Evolutionary conservation across 176 grass and related monocot species (phyloP).

Genomic region (Musa troglodytarum): DNA sequence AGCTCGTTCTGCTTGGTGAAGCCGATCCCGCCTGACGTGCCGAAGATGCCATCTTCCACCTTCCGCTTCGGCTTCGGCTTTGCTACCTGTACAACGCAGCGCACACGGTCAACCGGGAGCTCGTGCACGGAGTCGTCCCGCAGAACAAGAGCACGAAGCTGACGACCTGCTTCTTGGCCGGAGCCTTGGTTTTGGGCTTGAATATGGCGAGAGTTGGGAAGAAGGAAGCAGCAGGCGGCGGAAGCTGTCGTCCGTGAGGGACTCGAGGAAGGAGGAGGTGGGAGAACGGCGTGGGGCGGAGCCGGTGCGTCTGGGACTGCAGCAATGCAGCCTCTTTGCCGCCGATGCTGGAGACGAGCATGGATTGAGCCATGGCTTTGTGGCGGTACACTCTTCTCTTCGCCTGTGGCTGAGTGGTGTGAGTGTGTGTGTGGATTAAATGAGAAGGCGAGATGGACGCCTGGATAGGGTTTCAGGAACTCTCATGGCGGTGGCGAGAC

Average conservation of each 20-base stretch:
- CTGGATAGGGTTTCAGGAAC: too few species aligned
- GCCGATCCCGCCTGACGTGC: constrained; percentile 92
- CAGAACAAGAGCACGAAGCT: constrained; percentile 14
- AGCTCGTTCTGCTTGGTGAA: constrained; percentile 99
- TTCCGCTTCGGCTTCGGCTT: constrained; percentile 29
- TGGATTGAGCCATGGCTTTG: constrained; percentile 65
- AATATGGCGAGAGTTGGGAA: constrained; percentile 42
- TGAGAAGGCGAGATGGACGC: background rate
- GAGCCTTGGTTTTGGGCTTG: constrained; percentile 70
- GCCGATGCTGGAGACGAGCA: constrained; percentile 66
- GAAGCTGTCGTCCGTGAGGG: background rate
- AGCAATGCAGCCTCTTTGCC: constrained; percentile 23
- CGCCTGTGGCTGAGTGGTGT: background rate
- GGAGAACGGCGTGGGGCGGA: constrained; percentile 29
- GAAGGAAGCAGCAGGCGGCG: constrained; percentile 13
- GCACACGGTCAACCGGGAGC: background rate
- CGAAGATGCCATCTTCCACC: constrained; percentile 89
- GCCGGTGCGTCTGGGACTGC: constrained; percentile 18
- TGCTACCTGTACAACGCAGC: background rate
- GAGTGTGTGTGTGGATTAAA: background rate
- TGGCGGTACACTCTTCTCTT: background rate
- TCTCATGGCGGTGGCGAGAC: background rate
- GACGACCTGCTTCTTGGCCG: constrained; percentile 31
- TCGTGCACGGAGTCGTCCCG: too few species aligned
- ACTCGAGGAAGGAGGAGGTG: constrained; percentile 7